These are phyloP conservation scores for Ustilago vetiveriae DNA, from an alignment of 1,284 basidiomycete genomes.

Conservation along the genomic window DNA sequence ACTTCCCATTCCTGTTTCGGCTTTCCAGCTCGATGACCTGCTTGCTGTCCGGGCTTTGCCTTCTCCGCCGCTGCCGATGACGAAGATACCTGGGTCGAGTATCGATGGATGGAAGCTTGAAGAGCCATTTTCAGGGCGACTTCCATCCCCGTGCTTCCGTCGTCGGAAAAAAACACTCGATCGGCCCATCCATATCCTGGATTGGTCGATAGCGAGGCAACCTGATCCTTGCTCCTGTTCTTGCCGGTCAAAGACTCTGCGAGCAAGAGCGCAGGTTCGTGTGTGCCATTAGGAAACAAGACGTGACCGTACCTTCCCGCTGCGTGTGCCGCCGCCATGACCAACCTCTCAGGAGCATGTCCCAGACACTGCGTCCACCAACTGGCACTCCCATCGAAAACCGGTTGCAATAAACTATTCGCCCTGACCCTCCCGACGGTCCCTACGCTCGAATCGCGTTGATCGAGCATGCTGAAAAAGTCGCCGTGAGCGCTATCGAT, in stretches of 20 bases:
- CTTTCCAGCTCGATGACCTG: conserved; percentile 48
- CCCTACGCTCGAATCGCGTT: too few relatives aligned
- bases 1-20: conserved; percentile 74
- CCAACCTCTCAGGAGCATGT: conserved; percentile 80
- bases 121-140: conserved; percentile 91
- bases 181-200: conserved; percentile 79
- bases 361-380: conserved; percentile 98
- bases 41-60: conserved; percentile 23
- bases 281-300: conserved; percentile 88
- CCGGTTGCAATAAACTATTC: conserved; percentile 72
- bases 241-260: conserved; percentile 76
- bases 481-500: conserved; percentile 91
- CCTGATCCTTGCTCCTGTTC: background rate
- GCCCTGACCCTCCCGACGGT: too few relatives aligned
- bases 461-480: conserved; percentile 73
- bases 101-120: conserved; percentile 51
- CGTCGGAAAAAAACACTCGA: conserved; percentile 90
- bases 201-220: conserved; percentile 39
- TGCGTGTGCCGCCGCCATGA: conserved; percentile 85
- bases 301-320: conserved; percentile 96
- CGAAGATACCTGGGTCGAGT: conserved; percentile 17
- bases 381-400: conserved; percentile 90
- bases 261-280: conserved; percentile 83
- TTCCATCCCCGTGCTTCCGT: conserved; percentile 95
- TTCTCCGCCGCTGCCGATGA: conserved; percentile 30